Base-by-base conservation (phyloP, 148 eudicot species). In the Rheum nobile region DNA sequence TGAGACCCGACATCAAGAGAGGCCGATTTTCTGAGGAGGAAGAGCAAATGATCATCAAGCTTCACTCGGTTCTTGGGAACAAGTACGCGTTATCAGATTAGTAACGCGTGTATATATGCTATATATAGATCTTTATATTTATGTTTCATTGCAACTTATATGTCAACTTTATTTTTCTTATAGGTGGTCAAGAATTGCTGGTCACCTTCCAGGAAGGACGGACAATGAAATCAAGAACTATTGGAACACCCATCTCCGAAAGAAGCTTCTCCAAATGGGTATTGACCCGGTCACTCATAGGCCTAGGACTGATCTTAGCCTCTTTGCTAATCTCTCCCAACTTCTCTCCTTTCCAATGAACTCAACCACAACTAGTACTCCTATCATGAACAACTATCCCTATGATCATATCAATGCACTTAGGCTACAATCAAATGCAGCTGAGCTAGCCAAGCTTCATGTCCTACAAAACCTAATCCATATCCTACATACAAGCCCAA, bases 211-310 rank as follows among this genome's bases (percentile, higher is more conserved):
- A 6, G 89, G 90, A 17, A 79, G 93, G 28, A 89, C 93, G 1
- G 93, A 89, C 28, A 89, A 89, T 10, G 93, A 89, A 67, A 89
- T 86, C 22, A 86, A 89, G 76, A 89, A 89, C 59, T 80, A 82
- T 6, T 89, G 93, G 93, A 89, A 87, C 76, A 89, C 90, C 4
- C 93, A 82, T 48, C 14, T 89, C 6, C 80, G 90, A 42, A 89
- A 78, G 72, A 89, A 85, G 78, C 85, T 85, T 26, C 70, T 84
- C 21, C 82, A 78, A 39, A 79, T 68, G 83, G 89, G 88, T 19
- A 82, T 89, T 38, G 90, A 87, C 81, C 87, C 90, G 12, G 79
- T 80, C 41, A 87, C 87, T 47, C 89, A 85, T 74, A 82, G 77
- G 73, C 89, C 86, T 63, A 73, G 89, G 11, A 34, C 76, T 14